phyloP scores from a whole-genome alignment of 75 land plant species.

The Pseudotsuga menziesii region DNA sequence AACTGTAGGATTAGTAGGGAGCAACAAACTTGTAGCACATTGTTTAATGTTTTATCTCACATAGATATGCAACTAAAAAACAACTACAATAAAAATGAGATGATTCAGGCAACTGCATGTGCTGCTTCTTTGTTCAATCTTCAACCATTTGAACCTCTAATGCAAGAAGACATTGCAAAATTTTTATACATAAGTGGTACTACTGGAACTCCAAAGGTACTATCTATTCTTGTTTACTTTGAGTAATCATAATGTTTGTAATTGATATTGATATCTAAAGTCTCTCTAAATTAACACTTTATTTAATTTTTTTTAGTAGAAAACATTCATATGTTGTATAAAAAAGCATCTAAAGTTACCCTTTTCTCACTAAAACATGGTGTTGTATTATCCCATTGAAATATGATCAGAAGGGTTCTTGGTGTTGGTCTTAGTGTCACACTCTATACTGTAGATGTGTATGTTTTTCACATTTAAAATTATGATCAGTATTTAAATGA shows the following conservation, averaged over 20 bases:
- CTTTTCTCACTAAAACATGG: slow-evolving; percentile 47
- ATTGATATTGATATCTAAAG: not conserved
- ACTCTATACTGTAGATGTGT: slow-evolving; percentile 75
- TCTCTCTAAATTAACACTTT: not conserved
- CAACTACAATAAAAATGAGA: no score
- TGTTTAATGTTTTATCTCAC: no score
- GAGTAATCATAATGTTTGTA: not conserved
- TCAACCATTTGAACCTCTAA: slow-evolving; percentile 71
- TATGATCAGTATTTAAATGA: not conserved
- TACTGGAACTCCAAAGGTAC: slow-evolving; percentile 98
- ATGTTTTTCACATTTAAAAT: slow-evolving; percentile 18
- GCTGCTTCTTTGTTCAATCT: no score
- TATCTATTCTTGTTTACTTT: not conserved
- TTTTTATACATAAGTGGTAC: slow-evolving; percentile 99
- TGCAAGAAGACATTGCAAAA: slow-evolving; percentile 88
- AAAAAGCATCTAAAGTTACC: not conserved
- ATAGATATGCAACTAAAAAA: no score
- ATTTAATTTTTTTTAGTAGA: not conserved
- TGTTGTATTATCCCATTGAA: slow-evolving; percentile 77
- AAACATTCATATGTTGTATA: not conserved
- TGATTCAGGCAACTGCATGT: no score
- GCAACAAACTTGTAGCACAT: no score
- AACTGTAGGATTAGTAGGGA: no score
- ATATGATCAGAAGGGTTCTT: slow-evolving; percentile 78
- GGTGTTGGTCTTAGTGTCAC: slow-evolving; percentile 30